Evolutionary conservation across 73 alveolate species (phyloP).

Genomic region (Blepharisma stoltei): DNA sequence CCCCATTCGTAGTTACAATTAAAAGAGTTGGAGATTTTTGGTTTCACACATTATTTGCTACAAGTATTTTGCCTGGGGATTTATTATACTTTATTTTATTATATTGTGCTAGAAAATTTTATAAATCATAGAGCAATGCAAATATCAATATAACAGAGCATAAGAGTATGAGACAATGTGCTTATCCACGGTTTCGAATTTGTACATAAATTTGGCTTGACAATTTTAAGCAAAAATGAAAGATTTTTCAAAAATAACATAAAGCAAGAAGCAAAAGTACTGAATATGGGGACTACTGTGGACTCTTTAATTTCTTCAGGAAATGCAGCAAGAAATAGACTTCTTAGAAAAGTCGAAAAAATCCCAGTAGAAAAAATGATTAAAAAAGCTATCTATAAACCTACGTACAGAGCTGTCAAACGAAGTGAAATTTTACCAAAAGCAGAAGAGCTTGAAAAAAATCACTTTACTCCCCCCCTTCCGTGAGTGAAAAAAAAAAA

Average conservation of each 20-base stretch:
- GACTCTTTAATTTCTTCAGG: slow-evolving; percentile 1
- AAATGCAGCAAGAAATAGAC: neutral
- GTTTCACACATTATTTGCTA: too few relatives aligned
- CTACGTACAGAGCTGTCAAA: neutral
- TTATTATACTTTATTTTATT: too few relatives aligned
- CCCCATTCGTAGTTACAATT: too few relatives aligned
- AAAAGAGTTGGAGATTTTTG: too few relatives aligned
- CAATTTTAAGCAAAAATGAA: slow-evolving; percentile 4
- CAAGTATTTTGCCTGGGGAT: too few relatives aligned
- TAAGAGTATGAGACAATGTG: slow-evolving; percentile 12
- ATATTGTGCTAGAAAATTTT: too few relatives aligned
- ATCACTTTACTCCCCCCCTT: neutral
- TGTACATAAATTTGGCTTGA: neutral
- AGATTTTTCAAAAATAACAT: neutral
- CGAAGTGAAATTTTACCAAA: neutral
- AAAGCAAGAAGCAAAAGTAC: neutral
- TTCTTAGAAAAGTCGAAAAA: neutral
- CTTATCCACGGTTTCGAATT: slow-evolving; percentile 15
- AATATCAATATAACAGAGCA: too few relatives aligned
- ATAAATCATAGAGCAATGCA: too few relatives aligned
- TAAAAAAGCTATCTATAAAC: neutral
- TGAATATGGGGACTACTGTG: slow-evolving; percentile 9
- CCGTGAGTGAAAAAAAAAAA: neutral
- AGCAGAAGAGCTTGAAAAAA: neutral
- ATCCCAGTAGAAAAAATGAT: neutral